phyloP scores from a whole-genome alignment of 1,139 yeast species.

The Insectozyma bohioensis region DNA sequence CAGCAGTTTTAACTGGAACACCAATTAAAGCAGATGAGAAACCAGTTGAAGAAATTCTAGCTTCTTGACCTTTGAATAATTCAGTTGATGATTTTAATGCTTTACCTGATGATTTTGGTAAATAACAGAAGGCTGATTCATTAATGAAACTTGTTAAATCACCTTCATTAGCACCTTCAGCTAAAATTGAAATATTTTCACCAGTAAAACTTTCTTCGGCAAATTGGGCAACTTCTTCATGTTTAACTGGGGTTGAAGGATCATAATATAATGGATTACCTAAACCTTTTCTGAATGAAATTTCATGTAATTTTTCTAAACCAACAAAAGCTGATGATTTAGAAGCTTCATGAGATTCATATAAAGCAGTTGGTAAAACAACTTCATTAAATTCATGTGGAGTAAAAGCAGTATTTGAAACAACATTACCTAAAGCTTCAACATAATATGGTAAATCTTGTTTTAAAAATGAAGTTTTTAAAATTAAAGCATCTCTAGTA shows the following conservation, averaged over 20 bases:
- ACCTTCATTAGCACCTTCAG: constrained; percentile 69
- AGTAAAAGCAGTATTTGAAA: constrained; percentile 72
- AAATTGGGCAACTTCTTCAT: constrained; percentile 66
- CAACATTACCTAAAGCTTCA: constrained; percentile 77
- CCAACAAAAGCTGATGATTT: constrained; percentile 59
- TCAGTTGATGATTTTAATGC: constrained; percentile 32
- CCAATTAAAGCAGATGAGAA: constrained; percentile 77
- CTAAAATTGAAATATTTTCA: constrained; percentile 70
- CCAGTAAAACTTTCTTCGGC: constrained; percentile 71
- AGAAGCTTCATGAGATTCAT: constrained; percentile 52
- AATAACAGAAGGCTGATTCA: constrained; percentile 63
- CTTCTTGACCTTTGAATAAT: constrained; percentile 60
- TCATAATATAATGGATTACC: constrained; percentile 83
- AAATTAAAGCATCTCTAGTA: constrained; percentile 81
- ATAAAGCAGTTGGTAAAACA: constrained; percentile 75
- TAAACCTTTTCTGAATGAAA: constrained; percentile 84
- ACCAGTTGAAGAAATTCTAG: constrained; percentile 72
- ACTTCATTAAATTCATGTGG: constrained; percentile 81
- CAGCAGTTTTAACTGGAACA: constrained; percentile 67
- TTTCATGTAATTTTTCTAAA: constrained; percentile 74
- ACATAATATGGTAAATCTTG: constrained; percentile 92
- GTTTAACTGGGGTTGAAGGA: constrained; percentile 55
- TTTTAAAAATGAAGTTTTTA: constrained; percentile 79
- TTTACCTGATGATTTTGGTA: constrained; percentile 59
- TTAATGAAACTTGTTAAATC: constrained; percentile 70